Evolutionary conservation across 768 basidiomycete genomes (phyloP), one percentile per base, ranked within the genome.

Genomic region (Leccinellum albellum): DNA sequence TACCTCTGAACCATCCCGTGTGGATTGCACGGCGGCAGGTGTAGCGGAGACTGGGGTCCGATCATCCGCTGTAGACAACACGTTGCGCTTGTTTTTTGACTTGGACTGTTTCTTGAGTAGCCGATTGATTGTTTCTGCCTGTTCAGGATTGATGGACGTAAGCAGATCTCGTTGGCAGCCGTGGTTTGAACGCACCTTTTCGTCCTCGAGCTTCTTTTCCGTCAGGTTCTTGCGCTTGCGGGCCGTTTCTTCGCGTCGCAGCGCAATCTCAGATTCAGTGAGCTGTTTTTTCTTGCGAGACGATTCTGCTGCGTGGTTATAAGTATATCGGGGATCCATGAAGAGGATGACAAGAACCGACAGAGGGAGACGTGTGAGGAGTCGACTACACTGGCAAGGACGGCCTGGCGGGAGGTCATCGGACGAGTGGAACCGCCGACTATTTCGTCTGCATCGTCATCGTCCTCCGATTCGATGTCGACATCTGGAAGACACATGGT

Each of bases 101-200:
- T 86, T 81, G 17, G 86, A 85, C 66, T 91, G 90, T 71, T 93
- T 94, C 70, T 91, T 91, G 51, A 94, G 80, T 14, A 94, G 79
- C 26, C 92, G 86, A 64, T 93, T 93, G 70, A 94, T 94, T 0
- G 92, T 94, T 65, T 94, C 92, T 23, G 84, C 84, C 89, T 92
- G 63, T 20, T 31, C 42, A 21, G 31, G 33, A 33, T 24, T 17
- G n/a, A 9, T 20, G 15, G 7, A 17, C 28, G 15, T 55, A n/a
- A 56, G 33, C 28, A 12, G 6, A 17, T 6, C 13, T 8, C 17
- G 10, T 28, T 48, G 10, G 7, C 10, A 49, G 20, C 26, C 3
- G n/a, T 49, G 1, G 10, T 14, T 10, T 3, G 5, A 14, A 61
- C 68, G 51, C 54, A 86, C 91, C 82, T 90, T 91, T 71, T 59